Evolutionary conservation across 2,329 filamentous ascomycete species (phyloP), one percentile per base, ranked within the genome.

Genomic region (Fusarium veterinarium): DNA sequence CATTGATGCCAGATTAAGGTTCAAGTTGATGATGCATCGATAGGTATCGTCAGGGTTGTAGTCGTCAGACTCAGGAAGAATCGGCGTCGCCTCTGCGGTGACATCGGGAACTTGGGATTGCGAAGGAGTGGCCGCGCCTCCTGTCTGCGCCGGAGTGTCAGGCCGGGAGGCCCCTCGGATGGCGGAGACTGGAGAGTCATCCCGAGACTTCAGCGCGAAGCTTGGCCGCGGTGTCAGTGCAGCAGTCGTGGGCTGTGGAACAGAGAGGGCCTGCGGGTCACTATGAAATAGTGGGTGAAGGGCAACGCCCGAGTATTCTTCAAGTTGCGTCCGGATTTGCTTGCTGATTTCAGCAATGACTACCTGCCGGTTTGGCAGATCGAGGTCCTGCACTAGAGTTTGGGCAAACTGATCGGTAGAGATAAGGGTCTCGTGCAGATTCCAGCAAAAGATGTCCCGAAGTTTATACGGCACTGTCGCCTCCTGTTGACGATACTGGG

Each of bases 351-450:
- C 92, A 69, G 89, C 86, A 16, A 94, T 91, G 75, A 95, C 89
- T 19, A 86, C 82, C 20, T 87, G 87, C 57, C 92, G 89, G 68
- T 93, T 92, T 8, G 95, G 95, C 45, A 99, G 89, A 80, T 99
- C 96, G 45, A 99, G 88, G 80, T 99, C 96, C 73, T 97, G 94
- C 3, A 97, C 95, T 74, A 98, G 90, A 4, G 89, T 91, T 76
- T 93, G 90, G n/a, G 96, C 96, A 80, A 98, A 99, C 79, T 97
- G 93, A 79, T 99, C 96, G 2, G 96, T 97, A 0, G 96, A 99
- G 57, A 95, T 93, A 65, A 98, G 86, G 0, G 94, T 93, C 84
- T 99, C 96, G 82, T 98, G 95, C 19, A 99, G 87, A 78, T 99
- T 99, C 96, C 96, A 99, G 58, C 98, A 84, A 77, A 99, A 98